Base-by-base conservation (phyloP, 2,329 filamentous ascomycete species). In the Nannizziopsis barbatae region DNA sequence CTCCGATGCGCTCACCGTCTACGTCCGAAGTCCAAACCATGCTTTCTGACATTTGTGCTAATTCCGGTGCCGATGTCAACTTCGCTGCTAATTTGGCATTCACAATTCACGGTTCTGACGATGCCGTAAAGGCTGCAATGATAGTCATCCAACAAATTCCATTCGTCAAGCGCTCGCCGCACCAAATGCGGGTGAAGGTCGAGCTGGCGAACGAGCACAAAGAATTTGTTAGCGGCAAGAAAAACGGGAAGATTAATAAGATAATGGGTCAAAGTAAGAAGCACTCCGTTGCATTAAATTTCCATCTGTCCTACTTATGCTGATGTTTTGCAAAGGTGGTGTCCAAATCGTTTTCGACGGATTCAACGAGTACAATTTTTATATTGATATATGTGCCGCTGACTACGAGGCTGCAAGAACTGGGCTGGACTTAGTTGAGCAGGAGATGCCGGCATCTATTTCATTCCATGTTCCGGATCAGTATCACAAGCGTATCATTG, bases 161-260 rank as follows among this genome's bases (percentile, higher is more conserved):
- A 37, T 94, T 95, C 60, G 86, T 93, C 52, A 83, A 83, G 55
- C 84, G 88, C 58, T 81, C 84, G 37, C 85, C 86, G 56, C 94
- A 93, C 61, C 89, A 93, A 64, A 93, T 98, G 64, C 81, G 89
- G 49, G 90, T 98, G 62, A 96, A 96, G 74, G 94, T 98, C 54
- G 92, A 98, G 72, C 82, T 98, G 49, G 92, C 92, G 61, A 96
- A 96, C 62, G 92, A 98, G 71, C 92, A 98, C 73, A 98, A 98
- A 68, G 92, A 98, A 63, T 98, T 98, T 64, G 92, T 98, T 50
- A 95, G 89, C 58, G 92, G 92, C 58, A 98, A 98, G 75, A 98
- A 98, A 75, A 98, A 98, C 60, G 92, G 92, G 68, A 98, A 98
- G 72, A 98, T 98, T 69, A 98, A 98, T 75, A 98, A 98, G 75